Conservation (phyloP, 345 rosid genomes). For the Rhodamnia rubescens region DNA sequence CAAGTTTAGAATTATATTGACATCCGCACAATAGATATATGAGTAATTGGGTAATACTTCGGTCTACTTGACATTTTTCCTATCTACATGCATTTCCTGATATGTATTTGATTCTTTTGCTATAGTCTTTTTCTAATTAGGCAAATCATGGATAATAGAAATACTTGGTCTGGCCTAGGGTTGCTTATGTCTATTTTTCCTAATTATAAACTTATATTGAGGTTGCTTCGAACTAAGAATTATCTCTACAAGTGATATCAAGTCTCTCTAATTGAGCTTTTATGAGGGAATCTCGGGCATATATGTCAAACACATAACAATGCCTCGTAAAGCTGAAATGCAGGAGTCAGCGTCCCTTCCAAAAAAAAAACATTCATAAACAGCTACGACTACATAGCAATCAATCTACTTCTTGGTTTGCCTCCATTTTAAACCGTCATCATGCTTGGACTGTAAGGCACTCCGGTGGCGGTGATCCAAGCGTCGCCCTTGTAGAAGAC, state of each 20-base stretch:
- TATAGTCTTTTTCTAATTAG: not conserved
- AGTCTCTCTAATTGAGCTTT: not conserved
- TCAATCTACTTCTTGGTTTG: not conserved
- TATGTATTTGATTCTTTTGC: too few relatives aligned
- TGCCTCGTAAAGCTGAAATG: not conserved
- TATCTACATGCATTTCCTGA: too few relatives aligned
- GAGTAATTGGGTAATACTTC: too few relatives aligned
- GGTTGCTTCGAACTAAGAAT: too few relatives aligned
- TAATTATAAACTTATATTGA: not conserved
- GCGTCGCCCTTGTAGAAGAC: conserved; percentile 24
- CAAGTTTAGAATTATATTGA: too few relatives aligned
- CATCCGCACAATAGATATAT: too few relatives aligned
- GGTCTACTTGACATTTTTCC: too few relatives aligned
- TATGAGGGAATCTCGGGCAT: not conserved
- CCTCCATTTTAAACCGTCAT: not conserved
- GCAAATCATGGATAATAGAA: not conserved
- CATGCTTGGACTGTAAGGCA: conserved; percentile 38
- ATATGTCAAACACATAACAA: not conserved
- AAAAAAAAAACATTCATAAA: not conserved
- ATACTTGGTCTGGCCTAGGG: not conserved
- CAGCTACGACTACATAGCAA: not conserved
- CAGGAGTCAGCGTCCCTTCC: not conserved
- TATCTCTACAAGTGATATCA: not conserved
- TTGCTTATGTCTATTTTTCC: not conserved
- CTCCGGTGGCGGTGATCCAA: conserved; percentile 41